These are phyloP conservation scores for Trichoderma arundinaceum DNA, from an alignment of 2,329 filamentous ascomycete genomes.

Conservation along the genomic window DNA sequence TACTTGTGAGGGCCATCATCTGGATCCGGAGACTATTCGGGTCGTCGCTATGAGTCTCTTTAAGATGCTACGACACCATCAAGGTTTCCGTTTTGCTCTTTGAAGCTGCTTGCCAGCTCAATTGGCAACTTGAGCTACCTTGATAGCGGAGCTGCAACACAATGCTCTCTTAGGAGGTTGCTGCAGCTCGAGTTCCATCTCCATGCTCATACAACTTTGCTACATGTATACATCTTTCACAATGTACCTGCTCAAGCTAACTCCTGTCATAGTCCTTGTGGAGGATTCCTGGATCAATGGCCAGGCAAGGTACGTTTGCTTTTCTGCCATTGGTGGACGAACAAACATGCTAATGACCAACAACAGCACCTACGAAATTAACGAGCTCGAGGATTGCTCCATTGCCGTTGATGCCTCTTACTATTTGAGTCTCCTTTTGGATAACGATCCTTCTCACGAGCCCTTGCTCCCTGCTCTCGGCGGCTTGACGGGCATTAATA, in stretches of 20 bases:
- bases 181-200: not conserved
- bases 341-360: not conserved
- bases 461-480: constrained; percentile 89
- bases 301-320: constrained; percentile 45
- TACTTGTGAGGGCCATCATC: constrained; percentile 4
- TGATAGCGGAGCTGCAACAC: not conserved
- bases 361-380: constrained; percentile 63
- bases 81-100: not conserved
- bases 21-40: constrained; percentile 1
- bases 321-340: not conserved
- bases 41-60: not conserved
- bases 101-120: constrained; percentile 8
- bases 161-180: not conserved
- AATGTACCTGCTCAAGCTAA: constrained; percentile 8
- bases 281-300: constrained; percentile 50
- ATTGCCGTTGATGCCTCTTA: constrained; percentile 89
- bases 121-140: constrained; percentile 14
- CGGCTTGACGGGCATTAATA: constrained; percentile 79
- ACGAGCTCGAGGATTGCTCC: constrained; percentile 73
- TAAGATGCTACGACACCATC: not conserved
- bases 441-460: constrained; percentile 73
- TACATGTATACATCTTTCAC: not conserved
- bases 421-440: constrained; percentile 81
- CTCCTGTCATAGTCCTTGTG: constrained; percentile 42
- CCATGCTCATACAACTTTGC: not conserved